phyloP scores from a whole-genome alignment of 2,329 filamentous ascomycete species.

The Scedosporium minutisporum region DNA sequence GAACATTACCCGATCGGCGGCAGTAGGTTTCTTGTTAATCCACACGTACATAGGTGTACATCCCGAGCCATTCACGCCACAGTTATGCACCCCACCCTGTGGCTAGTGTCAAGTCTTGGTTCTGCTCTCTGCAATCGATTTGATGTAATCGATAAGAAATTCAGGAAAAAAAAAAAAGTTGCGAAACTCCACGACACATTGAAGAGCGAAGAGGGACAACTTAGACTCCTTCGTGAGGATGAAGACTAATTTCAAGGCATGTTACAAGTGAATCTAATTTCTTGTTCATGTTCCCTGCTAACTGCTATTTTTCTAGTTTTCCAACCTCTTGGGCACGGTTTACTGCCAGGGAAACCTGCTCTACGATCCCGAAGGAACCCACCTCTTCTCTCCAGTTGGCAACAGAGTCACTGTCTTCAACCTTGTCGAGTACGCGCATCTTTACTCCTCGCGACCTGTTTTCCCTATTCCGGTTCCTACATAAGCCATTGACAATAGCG shows the following conservation, averaged over 20 bases:
- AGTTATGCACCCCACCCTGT: constrained; percentile 8
- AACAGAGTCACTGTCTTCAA: constrained; percentile 96
- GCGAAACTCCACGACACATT: not conserved
- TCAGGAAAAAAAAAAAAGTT: constrained; percentile 8
- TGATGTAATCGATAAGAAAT: constrained; percentile 23
- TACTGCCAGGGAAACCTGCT: constrained; percentile 97
- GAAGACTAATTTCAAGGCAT: constrained; percentile 98
- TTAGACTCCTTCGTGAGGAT: constrained; percentile 43
- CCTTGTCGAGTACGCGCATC: constrained; percentile 66
- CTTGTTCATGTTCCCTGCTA: not conserved
- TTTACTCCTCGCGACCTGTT: not conserved
- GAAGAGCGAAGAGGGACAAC: not conserved
- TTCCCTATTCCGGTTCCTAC: not conserved
- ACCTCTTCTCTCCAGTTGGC: constrained; percentile 89
- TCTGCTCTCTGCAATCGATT: not conserved
- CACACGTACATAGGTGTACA: not conserved
- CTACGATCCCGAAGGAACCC: constrained; percentile 92
- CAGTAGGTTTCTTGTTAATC: too few relatives aligned
- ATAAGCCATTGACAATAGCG: not conserved
- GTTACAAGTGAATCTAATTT: constrained; percentile 6
- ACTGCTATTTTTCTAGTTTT: constrained; percentile 56
- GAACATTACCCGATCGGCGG: not conserved
- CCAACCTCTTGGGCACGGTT: constrained; percentile 94
- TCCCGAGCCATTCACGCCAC: not conserved
- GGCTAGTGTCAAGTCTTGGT: constrained; percentile 9